Evolutionary conservation across 208 protist genomes (phyloP), one percentile per base, ranked within the genome.

Genomic region (Phytomonas francai): DNA sequence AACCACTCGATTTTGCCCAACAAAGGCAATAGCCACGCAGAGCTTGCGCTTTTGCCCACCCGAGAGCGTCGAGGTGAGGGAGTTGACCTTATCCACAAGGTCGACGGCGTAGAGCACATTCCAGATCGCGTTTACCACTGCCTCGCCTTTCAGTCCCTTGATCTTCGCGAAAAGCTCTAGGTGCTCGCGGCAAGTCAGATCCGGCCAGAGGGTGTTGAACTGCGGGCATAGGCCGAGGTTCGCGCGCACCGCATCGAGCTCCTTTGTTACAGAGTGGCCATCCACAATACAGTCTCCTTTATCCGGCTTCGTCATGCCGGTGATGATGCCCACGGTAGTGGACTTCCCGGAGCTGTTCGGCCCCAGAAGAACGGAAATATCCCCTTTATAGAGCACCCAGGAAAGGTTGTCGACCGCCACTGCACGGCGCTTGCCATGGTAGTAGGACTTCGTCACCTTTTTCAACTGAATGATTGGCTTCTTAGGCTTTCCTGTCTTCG

Each of bases 161-260:
- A 95, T 88, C 74, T 98, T 63, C 79, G 87, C 79, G 88, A 98
- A 56, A 92, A 96, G 97, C 67, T 85, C 68, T 14, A 98, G 74
- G 72, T 98, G 94, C 71, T 98, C 93, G 27, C 70, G 57, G 29
- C 81, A 87, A 16, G 92, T 98, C 31, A 98, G 79, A 45, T 92
- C 75, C 14, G 83, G 85, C 89, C 93, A 99, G 0, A 98, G 77
- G 72, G 98, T 91, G 85, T 98, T 97, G 77, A 97, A 92, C 84
- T 99, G 97, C n/a, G 96, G 94, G 80, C 97, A 99, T 28, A 95
- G 86, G 65, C 97, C 97, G 61, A 98, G 94, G 45, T 84, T 67
- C 36, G 89, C 78, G 28, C 89, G 76, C 67, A 90, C 85, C 51
- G 63, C 61, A 8, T 59, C 49, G 62, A 94, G 60, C 0, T 91